These are phyloP conservation scores for Meira miltonrushii DNA, from an alignment of 1,284 basidiomycete genomes.

Conservation along the genomic window DNA sequence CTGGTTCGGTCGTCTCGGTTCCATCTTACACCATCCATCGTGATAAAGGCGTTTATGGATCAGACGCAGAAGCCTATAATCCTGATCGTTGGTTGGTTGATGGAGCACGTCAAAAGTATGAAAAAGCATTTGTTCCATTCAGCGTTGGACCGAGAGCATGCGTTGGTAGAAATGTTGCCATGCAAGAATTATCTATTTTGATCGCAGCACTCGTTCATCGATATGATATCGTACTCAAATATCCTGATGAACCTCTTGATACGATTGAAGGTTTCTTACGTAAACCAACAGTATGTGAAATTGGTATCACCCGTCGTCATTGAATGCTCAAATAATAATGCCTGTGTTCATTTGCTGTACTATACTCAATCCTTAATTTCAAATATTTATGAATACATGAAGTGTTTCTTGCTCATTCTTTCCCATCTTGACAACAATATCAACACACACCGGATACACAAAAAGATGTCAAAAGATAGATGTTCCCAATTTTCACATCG, in stretches of 20 bases:
- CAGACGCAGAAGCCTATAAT: constrained; percentile 68
- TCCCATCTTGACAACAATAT: no score
- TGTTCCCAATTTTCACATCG: no score
- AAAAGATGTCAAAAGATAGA: no score
- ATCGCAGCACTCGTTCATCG: constrained; percentile 35
- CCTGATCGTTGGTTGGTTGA: constrained; percentile 72
- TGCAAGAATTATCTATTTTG: constrained; percentile 35
- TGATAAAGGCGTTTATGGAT: constrained; percentile 67
- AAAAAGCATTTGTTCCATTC: constrained; percentile 44
- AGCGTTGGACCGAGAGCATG: constrained; percentile 41
- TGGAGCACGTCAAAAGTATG: constrained; percentile 28
- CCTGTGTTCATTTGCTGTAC: no score
- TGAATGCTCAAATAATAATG: no score
- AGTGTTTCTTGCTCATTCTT: no score
- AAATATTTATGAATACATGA: no score
- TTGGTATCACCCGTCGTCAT: constrained; percentile 29
- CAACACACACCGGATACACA: no score
- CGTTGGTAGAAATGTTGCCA: constrained; percentile 41
- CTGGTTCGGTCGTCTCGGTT: constrained; percentile 56
- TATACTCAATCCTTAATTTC: no score
- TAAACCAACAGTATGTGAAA: constrained; percentile 29
- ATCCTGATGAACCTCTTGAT: constrained; percentile 28
- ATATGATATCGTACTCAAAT: constrained; percentile 37
- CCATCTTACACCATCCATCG: constrained; percentile 71
- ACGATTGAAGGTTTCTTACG: constrained; percentile 42